phyloP scores from a whole-genome alignment of 106 monocot genomes.

The Phalaenopsis aphrodite region DNA sequence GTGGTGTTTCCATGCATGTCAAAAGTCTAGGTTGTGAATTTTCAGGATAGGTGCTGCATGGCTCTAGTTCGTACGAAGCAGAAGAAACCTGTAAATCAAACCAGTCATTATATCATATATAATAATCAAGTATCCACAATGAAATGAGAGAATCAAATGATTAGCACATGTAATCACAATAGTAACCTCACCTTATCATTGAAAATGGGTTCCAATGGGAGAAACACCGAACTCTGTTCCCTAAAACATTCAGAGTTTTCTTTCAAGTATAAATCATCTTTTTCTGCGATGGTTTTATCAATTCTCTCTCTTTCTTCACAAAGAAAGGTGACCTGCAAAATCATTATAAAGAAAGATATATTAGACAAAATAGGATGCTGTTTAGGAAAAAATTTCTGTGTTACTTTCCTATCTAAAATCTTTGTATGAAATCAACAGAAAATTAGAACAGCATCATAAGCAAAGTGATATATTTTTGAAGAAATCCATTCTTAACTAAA shows the following conservation, averaged over 20 bases:
- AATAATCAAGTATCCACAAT: too few relatives aligned
- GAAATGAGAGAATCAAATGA: background rate
- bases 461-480: background rate
- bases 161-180: background rate
- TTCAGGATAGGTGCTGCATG: background rate
- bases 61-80: background rate
- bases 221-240: background rate
- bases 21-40: background rate
- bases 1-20: slow-evolving; percentile 2
- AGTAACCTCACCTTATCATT: background rate
- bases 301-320: background rate
- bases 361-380: background rate
- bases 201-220: background rate
- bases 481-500: background rate
- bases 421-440: background rate
- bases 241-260: background rate
- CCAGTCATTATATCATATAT: too few relatives aligned
- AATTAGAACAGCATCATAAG: background rate
- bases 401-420: background rate
- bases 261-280: background rate
- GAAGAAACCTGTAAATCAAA: background rate
- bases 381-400: background rate
- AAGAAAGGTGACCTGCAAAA: background rate
- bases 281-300: background rate
- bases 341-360: background rate